Evolutionary conservation across 768 basidiomycete genomes (phyloP), one percentile per base, ranked within the genome.

Genomic region (Erythrobasidium yunnanense): DNA sequence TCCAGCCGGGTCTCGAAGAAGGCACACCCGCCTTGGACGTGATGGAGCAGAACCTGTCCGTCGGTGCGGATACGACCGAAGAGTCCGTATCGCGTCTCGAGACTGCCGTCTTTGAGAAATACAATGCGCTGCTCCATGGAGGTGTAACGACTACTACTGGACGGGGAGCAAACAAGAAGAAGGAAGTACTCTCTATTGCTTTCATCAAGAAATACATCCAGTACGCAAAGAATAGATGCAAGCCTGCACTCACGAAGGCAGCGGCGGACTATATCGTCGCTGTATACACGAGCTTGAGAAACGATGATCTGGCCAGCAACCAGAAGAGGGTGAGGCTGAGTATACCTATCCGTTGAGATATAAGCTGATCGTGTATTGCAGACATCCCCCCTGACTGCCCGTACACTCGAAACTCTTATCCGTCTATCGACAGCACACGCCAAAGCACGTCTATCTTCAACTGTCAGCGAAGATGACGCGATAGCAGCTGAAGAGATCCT

Each of bases 191-290:
- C 65, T 90, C 85, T 71, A 90, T 95, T 68, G 79, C 86, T 4
- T 99, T 99, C 74, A 85, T 99, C 75, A 99, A 99, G 78, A 97
- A 96, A 77, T 97, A 92, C 72, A 87, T 99, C 65, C 93, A 97
- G 77, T 96, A 96, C 72, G 88, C 93, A 46, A 97, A 96, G 78
- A 87, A 84, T 77, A 85, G 86, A 72, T 81, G 85, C 18, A 82
- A 87, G 65, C 95, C 95, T 1, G 84, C 82, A 23, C 78, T 97
- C 70, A 93, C 89, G 5, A 87, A 90, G 75, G 90, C 88, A 42
- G 95, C 95, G 4, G 90, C 92, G 65, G 91, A 95, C 75, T 83
- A 86, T 75, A 96, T 99, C 69, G 87, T 93, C 42, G 83, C 87
- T 52, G 87, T 92, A 35, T 99, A 97, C 77, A 85, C 90, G 52